Conservation (phyloP, 176 grass and related monocot genomes). For the Zea mays region Zm-B73-REFERENCE-NAM-5.0 NC_050099.1:192274501-192275000, state of each 20-base stretch:
- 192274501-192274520: neutral
- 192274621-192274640: conserved; percentile 52
- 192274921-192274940: too few species aligned
- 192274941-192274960: too few species aligned
- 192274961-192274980: too few species aligned
- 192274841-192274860: neutral
- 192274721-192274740: neutral
- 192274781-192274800: neutral
- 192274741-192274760: conserved; percentile 10
- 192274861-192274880: neutral
- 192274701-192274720: neutral
- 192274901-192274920: too few species aligned
- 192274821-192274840: neutral
- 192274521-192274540: conserved; percentile 15
- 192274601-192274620: conserved; percentile 39
- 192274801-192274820: neutral
- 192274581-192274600: conserved; percentile 53
- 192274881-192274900: too few species aligned
- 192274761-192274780: neutral
- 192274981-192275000: too few species aligned
- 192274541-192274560: conserved; percentile 12
- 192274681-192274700: neutral
- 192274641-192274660: conserved; percentile 58
- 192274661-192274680: conserved; percentile 32
- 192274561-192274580: conserved; percentile 38